These are phyloP conservation scores for Dactylonectria estremocensis DNA, from an alignment of 2,329 filamentous ascomycete genomes.

Conservation along the genomic window DNA sequence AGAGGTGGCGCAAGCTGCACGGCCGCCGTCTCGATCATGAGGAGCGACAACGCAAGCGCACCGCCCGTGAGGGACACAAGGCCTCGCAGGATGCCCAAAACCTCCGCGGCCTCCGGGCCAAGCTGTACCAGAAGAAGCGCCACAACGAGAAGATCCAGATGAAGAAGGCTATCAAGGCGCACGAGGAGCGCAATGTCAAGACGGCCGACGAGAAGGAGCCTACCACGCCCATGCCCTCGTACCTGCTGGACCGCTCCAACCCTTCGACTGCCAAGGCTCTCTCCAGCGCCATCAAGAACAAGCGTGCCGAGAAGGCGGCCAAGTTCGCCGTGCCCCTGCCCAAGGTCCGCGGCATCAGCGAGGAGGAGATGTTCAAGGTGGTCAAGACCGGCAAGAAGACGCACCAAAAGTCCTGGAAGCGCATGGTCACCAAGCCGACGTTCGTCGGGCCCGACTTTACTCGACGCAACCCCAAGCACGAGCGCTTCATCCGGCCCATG, in stretches of 20 bases:
- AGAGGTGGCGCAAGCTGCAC: constrained; percentile 75
- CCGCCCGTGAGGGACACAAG: constrained; percentile 91
- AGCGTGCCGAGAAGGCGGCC: constrained; percentile 92
- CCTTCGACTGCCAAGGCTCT: constrained; percentile 77
- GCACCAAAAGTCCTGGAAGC: constrained; percentile 85
- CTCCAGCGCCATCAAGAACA: constrained; percentile 93
- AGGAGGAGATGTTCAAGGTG: constrained; percentile 98
- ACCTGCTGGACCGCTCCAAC: constrained; percentile 88
- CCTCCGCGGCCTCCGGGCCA: constrained; percentile 90
- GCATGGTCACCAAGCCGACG: constrained; percentile 72
- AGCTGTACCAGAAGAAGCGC: constrained; percentile 93
- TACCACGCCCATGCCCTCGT: constrained; percentile 87
- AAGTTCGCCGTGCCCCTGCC: constrained; percentile 93
- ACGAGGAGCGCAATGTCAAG: constrained; percentile 98
- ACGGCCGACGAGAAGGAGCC: constrained; percentile 85
- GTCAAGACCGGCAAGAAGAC: constrained; percentile 97
- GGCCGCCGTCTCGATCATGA: constrained; percentile 81
- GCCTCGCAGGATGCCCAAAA: constrained; percentile 93
- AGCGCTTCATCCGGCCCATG: constrained; percentile 69
- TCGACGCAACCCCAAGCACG: constrained; percentile 85
- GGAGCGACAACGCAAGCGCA: constrained; percentile 88
- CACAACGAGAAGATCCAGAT: constrained; percentile 99
- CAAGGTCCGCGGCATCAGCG: constrained; percentile 90
- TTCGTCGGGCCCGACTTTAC: constrained; percentile 96
- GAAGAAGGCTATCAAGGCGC: constrained; percentile 93